Conservation (phyloP, 2,329 filamentous ascomycete genomes). For the Samsoniella hepiali region DNA sequence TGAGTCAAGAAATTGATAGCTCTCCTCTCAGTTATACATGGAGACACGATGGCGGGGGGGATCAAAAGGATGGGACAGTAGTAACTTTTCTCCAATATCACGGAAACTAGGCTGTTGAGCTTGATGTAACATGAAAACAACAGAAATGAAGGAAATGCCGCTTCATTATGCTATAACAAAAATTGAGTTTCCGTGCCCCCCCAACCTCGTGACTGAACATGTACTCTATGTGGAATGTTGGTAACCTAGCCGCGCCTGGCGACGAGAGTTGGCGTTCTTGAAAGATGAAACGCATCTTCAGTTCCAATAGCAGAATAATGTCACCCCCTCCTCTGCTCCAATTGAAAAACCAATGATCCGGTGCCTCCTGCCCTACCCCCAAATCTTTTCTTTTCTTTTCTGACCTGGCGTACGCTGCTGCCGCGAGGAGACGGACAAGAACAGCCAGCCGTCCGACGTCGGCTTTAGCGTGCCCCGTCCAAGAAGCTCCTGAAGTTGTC, state of each 20-base stretch:
- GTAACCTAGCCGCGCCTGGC: too few relatives aligned
- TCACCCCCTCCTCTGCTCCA: not conserved
- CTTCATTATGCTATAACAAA: not conserved
- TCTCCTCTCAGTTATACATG: not conserved
- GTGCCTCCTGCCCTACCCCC: too few relatives aligned
- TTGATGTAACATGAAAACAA: not conserved
- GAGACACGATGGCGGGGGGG: too few relatives aligned
- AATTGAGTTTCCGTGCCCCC: not conserved
- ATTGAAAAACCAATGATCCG: not conserved
- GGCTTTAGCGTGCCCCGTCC: not conserved
- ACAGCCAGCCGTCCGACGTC: not conserved
- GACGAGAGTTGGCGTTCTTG: not conserved
- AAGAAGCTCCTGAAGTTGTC: not conserved
- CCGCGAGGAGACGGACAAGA: not conserved
- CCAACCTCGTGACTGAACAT: not conserved
- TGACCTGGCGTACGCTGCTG: not conserved
- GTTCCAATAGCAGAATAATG: not conserved
- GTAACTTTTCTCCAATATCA: slow-evolving; percentile 5
- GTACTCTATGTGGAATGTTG: not conserved
- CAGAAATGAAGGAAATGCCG: not conserved
- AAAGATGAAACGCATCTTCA: not conserved
- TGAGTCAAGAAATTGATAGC: not conserved
- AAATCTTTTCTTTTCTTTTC: not conserved
- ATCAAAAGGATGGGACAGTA: not conserved
- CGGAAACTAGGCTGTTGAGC: not conserved